These are phyloP conservation scores for Phytophthora colocasiae DNA, from an alignment of 352 stramenopile genomes.

Conservation along the genomic window DNA sequence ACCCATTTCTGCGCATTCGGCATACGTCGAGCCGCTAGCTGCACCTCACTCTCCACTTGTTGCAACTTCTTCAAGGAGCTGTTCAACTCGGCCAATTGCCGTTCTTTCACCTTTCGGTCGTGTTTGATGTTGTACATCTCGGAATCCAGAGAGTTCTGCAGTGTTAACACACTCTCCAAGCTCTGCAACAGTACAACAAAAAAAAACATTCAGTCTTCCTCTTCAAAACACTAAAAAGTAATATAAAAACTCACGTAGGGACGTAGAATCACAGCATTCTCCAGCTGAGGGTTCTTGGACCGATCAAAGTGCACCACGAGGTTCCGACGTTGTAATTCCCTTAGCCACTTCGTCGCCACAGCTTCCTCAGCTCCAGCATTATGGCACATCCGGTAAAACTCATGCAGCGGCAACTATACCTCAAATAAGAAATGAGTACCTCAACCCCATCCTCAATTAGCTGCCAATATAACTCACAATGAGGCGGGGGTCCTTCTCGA, in stretches of 20 bases:
- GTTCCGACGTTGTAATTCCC: conserved; percentile 79
- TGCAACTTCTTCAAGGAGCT: conserved; percentile 58
- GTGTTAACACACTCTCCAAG: conserved; percentile 69
- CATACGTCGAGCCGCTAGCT: conserved; percentile 49
- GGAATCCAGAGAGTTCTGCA: conserved; percentile 79
- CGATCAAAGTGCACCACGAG: conserved; percentile 80
- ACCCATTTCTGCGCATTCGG: conserved; percentile 83
- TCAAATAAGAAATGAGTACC: conserved; percentile 3
- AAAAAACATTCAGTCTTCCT: neutral
- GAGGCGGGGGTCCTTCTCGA: conserved; percentile 66
- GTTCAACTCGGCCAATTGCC: conserved; percentile 50
- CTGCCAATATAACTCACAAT: conserved; percentile 35
- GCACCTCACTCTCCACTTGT: conserved; percentile 55
- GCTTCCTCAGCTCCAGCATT: conserved; percentile 71
- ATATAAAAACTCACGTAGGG: conserved; percentile 55
- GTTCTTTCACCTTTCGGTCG: conserved; percentile 62
- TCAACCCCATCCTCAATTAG: neutral
- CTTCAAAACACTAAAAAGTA: neutral
- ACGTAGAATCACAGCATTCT: conserved; percentile 72
- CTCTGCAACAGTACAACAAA: conserved; percentile 46
- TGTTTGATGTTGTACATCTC: conserved; percentile 82
- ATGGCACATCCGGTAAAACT: conserved; percentile 81
- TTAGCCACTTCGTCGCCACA: conserved; percentile 80
- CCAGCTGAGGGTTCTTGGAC: conserved; percentile 69
- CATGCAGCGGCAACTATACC: conserved; percentile 62